Evolutionary conservation across 2,329 filamentous ascomycete genomes (phyloP).

Genomic region (Teratosphaeria epicoccoides): DNA sequence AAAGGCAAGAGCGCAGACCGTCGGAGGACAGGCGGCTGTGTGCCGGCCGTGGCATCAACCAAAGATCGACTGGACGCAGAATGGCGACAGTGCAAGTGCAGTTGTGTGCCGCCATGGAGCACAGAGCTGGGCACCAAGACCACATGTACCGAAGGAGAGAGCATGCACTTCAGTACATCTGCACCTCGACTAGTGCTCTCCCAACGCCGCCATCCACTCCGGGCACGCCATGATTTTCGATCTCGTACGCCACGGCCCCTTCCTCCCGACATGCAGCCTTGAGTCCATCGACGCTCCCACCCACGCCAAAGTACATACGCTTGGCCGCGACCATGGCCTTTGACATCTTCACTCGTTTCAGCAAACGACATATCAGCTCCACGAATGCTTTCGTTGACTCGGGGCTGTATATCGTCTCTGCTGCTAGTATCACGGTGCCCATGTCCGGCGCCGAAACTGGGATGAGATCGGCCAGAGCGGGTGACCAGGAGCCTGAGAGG

Average conservation of each 20-base stretch:
- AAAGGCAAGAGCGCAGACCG: too few relatives aligned
- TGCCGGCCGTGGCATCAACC: too few relatives aligned
- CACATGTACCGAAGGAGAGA: background rate
- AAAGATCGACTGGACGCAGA: too few relatives aligned
- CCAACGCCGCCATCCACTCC: slow-evolving; percentile 35
- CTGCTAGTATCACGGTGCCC: slow-evolving; percentile 52
- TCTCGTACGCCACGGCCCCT: slow-evolving; percentile 37
- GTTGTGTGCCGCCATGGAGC: too few relatives aligned
- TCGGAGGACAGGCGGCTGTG: too few relatives aligned
- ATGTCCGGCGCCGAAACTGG: slow-evolving; percentile 27
- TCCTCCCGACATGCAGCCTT: slow-evolving; percentile 32
- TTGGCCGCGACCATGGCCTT: slow-evolving; percentile 64
- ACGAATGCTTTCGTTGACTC: slow-evolving; percentile 59
- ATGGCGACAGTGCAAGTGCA: too few relatives aligned
- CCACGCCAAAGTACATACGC: slow-evolving; percentile 73
- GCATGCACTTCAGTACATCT: slow-evolving; percentile 24
- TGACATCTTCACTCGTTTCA: slow-evolving; percentile 43
- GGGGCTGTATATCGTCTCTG: slow-evolving; percentile 76
- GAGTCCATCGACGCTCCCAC: slow-evolving; percentile 70
- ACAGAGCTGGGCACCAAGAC: too few relatives aligned
- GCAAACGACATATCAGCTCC: slow-evolving; percentile 51
- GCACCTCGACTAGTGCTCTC: slow-evolving; percentile 38
- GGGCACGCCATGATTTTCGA: slow-evolving; percentile 37
- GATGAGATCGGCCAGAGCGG: slow-evolving; percentile 49
- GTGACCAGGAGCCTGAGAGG: slow-evolving; percentile 65